Base-by-base conservation (phyloP, 805 yeast genomes). In the Ogataea paradorogensis region DNA sequence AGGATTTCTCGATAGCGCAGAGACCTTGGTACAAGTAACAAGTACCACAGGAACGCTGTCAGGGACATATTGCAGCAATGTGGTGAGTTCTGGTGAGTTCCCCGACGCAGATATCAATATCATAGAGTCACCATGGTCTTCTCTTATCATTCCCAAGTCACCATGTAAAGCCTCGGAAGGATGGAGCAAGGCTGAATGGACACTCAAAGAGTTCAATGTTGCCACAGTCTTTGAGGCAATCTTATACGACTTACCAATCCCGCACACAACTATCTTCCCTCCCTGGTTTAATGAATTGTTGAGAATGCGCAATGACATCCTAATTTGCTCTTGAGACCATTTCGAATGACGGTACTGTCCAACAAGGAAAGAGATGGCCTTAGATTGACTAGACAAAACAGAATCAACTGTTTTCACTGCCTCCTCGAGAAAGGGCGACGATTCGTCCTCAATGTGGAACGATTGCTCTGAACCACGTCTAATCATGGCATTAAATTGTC, bases 111-210 rank as follows among this genome's bases (percentile, higher is more conserved):
- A 78, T 26, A 88, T 76, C 52, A 86, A 65, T 2, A 89, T 59
- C 37, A 88, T 45, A 23, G 76, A 65, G 47, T 83, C 86, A 42
- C 72, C 71, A 16, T 71, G 65, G 13, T 71, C 71, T 18, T 73
- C 76, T 35, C 75, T 62, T 7, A 89, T 63, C 27, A 81, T 62
- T 2, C 96, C 96, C 51, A 88, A 70, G 59, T 88, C 96, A 5
- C 96, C 96, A 58, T 88, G 96, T 14, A 89, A 65, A 0, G 96
- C 96, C 45, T 88, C 96, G 4, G 85, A 66, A 0, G 96, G 95
- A 56, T 88, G 96, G 38, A 88, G 63, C 1, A 74, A 51, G 0
- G 78, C 74, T 0, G 95, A 70, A 36, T 77, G 80, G 36, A 88
- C 72, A 22, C 89, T 80, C 42, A 89, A 67, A 0, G 95, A 86